A percentile compares a stretch with the other conserved stretches of the same genome.
These are phyloP conservation scores for Pholiota adiposa DNA, from an alignment of 1,284 basidiomycete genomes.

Conservation along the genomic window DNA sequence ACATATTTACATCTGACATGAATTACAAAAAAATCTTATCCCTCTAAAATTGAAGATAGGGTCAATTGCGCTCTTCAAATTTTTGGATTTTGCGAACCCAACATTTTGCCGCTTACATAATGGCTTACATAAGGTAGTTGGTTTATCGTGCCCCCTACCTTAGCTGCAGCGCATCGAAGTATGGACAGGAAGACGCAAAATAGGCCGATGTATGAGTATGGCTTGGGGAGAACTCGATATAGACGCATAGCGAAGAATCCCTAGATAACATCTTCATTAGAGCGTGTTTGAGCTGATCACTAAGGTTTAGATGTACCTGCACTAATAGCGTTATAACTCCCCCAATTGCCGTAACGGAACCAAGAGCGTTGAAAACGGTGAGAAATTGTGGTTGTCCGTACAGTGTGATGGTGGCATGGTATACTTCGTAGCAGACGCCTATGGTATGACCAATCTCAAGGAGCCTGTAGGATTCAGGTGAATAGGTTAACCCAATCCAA, in stretches of 20 bases:
- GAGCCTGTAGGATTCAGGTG: conserved; percentile 14
- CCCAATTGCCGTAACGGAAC: conserved; percentile 20
- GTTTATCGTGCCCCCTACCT: too few species aligned
- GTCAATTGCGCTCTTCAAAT: too few species aligned
- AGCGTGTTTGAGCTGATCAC: background rate
- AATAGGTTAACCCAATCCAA: background rate
- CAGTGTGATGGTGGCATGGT: conserved; percentile 23
- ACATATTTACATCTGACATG: too few species aligned
- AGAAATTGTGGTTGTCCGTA: conserved; percentile 23
- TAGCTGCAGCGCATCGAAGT: conserved; percentile 24
- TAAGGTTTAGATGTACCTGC: conserved; percentile 19
- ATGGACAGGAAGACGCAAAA: conserved; percentile 24
- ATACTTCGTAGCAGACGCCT: conserved; percentile 22
- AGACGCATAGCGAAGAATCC: conserved; percentile 27
- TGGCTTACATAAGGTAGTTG: too few species aligned
- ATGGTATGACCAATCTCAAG: conserved; percentile 27
- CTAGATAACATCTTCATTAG: conserved; percentile 9
- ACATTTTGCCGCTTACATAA: too few species aligned
- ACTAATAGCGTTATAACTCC: conserved; percentile 27
- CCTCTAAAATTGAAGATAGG: too few species aligned
- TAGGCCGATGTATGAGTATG: conserved; percentile 23
- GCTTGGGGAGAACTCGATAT: conserved; percentile 20
- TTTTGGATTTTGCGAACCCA: too few species aligned
- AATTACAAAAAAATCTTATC: too few species aligned
- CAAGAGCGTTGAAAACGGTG: conserved; percentile 20